phyloP scores from a whole-genome alignment of 257 asterid genomes.

The Lavandula angustifolia region DNA sequence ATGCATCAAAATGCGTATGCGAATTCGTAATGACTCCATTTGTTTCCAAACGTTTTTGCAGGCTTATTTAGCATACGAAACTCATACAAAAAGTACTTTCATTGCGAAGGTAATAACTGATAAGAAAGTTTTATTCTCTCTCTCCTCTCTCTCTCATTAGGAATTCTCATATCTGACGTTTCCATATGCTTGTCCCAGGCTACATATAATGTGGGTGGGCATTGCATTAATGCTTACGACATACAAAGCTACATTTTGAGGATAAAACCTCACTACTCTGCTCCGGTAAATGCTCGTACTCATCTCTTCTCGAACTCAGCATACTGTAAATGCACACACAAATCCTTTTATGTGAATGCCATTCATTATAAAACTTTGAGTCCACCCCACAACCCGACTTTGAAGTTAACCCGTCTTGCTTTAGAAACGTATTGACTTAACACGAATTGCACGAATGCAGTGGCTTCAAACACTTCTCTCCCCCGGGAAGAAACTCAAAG shows the following conservation, averaged over 20 bases:
- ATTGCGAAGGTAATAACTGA: conserved; percentile 58
- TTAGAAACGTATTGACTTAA: conserved; percentile 25
- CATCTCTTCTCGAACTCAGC: conserved; percentile 9
- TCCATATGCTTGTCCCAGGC: conserved; percentile 49
- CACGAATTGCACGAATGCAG: conserved; percentile 45
- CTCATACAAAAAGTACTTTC: conserved; percentile 67
- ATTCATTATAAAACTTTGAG: background rate
- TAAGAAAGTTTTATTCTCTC: conserved; percentile 3
- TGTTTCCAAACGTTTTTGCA: conserved; percentile 40
- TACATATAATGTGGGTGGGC: conserved; percentile 87
- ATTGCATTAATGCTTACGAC: conserved; percentile 69
- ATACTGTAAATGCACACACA: background rate
- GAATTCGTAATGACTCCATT: conserved; percentile 10
- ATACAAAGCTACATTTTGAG: conserved; percentile 81
- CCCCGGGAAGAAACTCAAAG: conserved; percentile 70
- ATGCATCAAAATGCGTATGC: conserved; percentile 5
- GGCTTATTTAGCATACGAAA: conserved; percentile 92
- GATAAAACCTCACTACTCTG: conserved; percentile 73
- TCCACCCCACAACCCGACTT: background rate
- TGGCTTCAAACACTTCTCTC: conserved; percentile 76
- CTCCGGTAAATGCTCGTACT: conserved; percentile 59
- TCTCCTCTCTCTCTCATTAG: conserved; percentile 16
- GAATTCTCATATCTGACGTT: conserved; percentile 27
- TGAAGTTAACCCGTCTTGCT: background rate
- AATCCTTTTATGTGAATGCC: background rate